Conservation (phyloP, 2,329 filamentous ascomycete genomes). For the Phialophora tarda region DNA sequence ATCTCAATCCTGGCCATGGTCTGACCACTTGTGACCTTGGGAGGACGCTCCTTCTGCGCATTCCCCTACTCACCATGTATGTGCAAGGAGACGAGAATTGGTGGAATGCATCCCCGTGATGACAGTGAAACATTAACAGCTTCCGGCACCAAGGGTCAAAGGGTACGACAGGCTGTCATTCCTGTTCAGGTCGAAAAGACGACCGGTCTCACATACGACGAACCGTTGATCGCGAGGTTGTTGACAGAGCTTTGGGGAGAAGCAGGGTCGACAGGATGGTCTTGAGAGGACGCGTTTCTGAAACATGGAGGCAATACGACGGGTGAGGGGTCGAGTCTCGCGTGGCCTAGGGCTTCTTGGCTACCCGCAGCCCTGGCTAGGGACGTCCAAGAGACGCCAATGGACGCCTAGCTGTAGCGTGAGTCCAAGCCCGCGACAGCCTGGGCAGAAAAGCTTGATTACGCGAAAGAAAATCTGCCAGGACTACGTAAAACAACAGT, state of each 20-base stretch:
- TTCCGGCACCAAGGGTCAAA: not conserved
- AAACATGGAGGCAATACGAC: conserved; percentile 6
- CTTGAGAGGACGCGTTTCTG: conserved; percentile 20
- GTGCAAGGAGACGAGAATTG: conserved; percentile 28
- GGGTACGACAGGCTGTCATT: conserved; percentile 27
- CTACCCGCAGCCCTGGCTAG: not conserved
- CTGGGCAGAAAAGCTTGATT: not conserved
- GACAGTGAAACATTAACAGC: conserved; percentile 30
- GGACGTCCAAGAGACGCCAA: not conserved
- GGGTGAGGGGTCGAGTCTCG: not conserved
- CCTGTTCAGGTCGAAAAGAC: conserved; percentile 1
- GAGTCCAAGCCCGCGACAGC: not conserved
- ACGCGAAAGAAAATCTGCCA: not conserved
- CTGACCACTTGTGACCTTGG: conserved; percentile 16
- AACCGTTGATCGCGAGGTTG: conserved; percentile 5
- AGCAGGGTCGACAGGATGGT: conserved; percentile 19
- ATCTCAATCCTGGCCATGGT: conserved; percentile 18
- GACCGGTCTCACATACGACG: conserved; percentile 8
- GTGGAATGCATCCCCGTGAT: conserved; percentile 25
- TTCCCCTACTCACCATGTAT: not conserved
- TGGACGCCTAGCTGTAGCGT: not conserved
- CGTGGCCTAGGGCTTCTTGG: not conserved
- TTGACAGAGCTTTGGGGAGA: not conserved
- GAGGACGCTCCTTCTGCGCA: conserved; percentile 8
- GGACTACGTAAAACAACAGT: not conserved